These are phyloP conservation scores for Fusarium napiforme DNA, from an alignment of 2,329 filamentous ascomycete species.

Conservation along the genomic window DNA sequence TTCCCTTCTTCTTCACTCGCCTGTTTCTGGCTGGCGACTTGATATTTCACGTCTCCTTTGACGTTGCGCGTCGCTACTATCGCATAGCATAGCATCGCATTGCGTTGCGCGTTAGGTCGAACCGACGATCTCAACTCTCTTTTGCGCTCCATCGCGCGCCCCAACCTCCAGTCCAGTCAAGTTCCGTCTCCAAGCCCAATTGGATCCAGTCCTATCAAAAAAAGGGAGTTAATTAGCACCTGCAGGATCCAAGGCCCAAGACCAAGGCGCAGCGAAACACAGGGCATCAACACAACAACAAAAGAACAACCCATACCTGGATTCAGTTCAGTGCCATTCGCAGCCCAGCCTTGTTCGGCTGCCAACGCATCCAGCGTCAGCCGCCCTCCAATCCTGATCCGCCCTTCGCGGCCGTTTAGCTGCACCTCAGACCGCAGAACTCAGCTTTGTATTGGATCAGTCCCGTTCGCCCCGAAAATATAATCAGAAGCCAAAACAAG, in stretches of 20 bases:
- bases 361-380: conserved; percentile 39
- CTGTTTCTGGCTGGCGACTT: conserved; percentile 34
- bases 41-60: conserved; percentile 16
- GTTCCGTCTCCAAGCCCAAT: conserved; percentile 8
- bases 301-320: conserved; percentile 29
- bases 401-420: conserved; percentile 37
- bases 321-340: conserved; percentile 9
- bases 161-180: conserved; percentile 31
- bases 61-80: conserved; percentile 17
- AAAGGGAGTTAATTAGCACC: conserved; percentile 42
- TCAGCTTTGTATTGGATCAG: conserved; percentile 26
- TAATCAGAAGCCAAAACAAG: conserved; percentile 7
- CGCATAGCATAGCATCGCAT: conserved; percentile 8
- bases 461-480: conserved; percentile 36
- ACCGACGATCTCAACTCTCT: conserved; percentile 16
- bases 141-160: conserved; percentile 11
- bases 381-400: conserved; percentile 37
- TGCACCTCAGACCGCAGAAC: conserved; percentile 30
- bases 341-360: conserved; percentile 22
- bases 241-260: conserved; percentile 37
- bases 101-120: conserved; percentile 22
- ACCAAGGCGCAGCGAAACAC: conserved; percentile 11
- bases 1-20: conserved; percentile 28
- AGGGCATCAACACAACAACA: conserved; percentile 33
- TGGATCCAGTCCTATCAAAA: conserved; percentile 22